Evolutionary conservation across 805 yeast genomes (phyloP), one percentile per base, ranked within the genome.

Genomic region (Metschnikowia borealis): DNA sequence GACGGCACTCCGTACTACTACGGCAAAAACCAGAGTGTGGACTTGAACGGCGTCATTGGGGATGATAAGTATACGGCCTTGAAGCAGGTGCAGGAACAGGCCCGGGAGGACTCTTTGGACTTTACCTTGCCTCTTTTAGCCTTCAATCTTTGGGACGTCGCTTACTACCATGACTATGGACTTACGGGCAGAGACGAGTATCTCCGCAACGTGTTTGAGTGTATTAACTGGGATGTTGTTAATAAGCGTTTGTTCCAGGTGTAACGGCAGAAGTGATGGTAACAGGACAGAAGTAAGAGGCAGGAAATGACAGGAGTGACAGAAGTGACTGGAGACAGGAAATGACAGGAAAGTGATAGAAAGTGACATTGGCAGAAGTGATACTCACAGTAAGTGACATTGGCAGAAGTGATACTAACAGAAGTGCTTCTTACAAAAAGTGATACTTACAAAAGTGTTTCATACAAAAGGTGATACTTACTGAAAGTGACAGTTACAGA

Each of bases 131-230:
- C 94, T 6, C 69, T 94, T 42, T 75, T 94, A 57, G 87, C 83
- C 46, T 76, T 90, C 56, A 89, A 84, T 67, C 77, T 87, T 57
- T 91, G 97, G 96, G 96, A 92, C 66, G 81, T 83, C 56, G 89
- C 96, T n/a, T 94, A 85, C 66, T 61, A 89, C 41, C 71, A 79
- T 26, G 98, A 94, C 68, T 92, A 85, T 68, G 96, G 97, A 43
- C 77, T 88, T 47, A 73, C 67, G 46, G 95, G 94, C 21, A 86
- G 85, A 70, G 73, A 79, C 40, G 74, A 78, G 47, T 94, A 87
- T 68, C 77, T 94, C 57, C 80, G 80, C 53, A 84, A 84, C 54
- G 83, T 84, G 62, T 84, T 96, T 83, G 79, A 83, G 47, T 77
- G 89, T 56, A 78, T 91, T 52, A 84, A 92, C 70, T 94, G 99